A percentile compares a stretch with the other conserved stretches of the same genome.
phyloP scores from a whole-genome alignment of 2,329 filamentous ascomycete species.

The Aspergillus pseudoterreus region DNA sequence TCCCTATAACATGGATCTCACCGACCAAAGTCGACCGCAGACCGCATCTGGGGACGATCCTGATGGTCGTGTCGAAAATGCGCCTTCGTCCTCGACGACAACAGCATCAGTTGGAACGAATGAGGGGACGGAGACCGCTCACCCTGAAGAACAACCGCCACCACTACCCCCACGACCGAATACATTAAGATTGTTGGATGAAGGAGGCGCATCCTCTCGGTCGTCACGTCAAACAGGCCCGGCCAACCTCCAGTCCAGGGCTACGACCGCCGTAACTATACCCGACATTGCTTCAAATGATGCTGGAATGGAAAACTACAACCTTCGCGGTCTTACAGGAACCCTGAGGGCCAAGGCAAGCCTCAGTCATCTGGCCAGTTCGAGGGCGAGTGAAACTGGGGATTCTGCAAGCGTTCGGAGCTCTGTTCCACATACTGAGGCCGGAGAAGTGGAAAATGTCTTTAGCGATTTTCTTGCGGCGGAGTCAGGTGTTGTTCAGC shows the following conservation, averaged over 20 bases:
- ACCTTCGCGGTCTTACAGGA: conserved; percentile 26
- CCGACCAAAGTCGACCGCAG: not conserved
- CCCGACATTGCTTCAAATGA: conserved; percentile 75
- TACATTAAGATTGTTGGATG: conserved; percentile 33
- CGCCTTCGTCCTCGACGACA: conserved; percentile 7
- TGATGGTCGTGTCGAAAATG: conserved; percentile 8
- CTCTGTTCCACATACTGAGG: conserved; percentile 52
- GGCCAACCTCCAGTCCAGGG: conserved; percentile 52
- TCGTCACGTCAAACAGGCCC: conserved; percentile 31
- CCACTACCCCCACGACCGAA: conserved; percentile 46
- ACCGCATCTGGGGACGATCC: not conserved
- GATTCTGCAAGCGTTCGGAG: conserved; percentile 51
- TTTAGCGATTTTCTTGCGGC: conserved; percentile 64
- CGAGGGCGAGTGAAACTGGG: conserved; percentile 47
- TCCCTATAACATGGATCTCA: not conserved
- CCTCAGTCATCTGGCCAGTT: conserved; percentile 42
- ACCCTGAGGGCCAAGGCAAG: conserved; percentile 33
- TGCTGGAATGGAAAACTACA: conserved; percentile 62
- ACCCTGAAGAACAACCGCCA: conserved; percentile 37
- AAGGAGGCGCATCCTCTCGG: conserved; percentile 30
- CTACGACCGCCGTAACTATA: conserved; percentile 81
- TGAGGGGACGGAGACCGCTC: conserved; percentile 17
- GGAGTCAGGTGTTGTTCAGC: conserved; percentile 36
- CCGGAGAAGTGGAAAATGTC: conserved; percentile 75
- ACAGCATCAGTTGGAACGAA: conserved; percentile 15